These are phyloP conservation scores for Aquilaria malaccensis DNA, from an alignment of 345 rosid genomes.

Conservation along the genomic window DNA sequence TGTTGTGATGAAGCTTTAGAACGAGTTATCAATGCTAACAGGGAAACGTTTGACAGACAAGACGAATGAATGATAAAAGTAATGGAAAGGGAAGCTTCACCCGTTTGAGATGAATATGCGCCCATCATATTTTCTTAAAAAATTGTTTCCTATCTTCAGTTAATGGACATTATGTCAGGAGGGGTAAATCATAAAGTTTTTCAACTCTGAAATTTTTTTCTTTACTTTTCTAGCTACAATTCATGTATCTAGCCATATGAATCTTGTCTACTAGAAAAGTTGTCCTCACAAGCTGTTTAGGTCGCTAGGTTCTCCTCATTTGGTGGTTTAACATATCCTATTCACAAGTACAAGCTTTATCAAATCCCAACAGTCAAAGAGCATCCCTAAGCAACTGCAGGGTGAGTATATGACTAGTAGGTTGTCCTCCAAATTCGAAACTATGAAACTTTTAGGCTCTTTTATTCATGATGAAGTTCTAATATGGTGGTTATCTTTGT, in stretches of 20 bases:
- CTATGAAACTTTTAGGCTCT: background rate
- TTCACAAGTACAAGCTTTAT: slow-evolving; percentile 79
- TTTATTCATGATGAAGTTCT: slow-evolving; percentile 11
- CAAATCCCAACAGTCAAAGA: slow-evolving; percentile 46
- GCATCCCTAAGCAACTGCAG: slow-evolving; percentile 81
- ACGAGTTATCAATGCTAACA: slow-evolving; percentile 54
- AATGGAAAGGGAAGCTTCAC: slow-evolving; percentile 83
- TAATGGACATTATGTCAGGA: slow-evolving; percentile 99
- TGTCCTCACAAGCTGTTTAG: slow-evolving; percentile 90
- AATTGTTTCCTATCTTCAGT: slow-evolving; percentile 80
- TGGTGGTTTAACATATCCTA: slow-evolving; percentile 98
- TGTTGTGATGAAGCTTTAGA: background rate
- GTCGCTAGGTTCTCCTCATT: slow-evolving; percentile 83
- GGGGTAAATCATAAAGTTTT: slow-evolving; percentile 41
- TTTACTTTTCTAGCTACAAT: slow-evolving; percentile 4
- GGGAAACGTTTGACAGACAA: slow-evolving; percentile 77
- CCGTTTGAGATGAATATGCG: slow-evolving; percentile 87
- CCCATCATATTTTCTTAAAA: slow-evolving; percentile 93
- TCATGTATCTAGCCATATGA: background rate
- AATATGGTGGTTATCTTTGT: background rate
- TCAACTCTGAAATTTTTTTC: background rate
- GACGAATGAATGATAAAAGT: slow-evolving; percentile 86
- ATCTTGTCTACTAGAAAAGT: slow-evolving; percentile 72
- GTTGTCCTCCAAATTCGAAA: slow-evolving; percentile 4
- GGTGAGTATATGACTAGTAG: slow-evolving; percentile 34